phyloP scores from a whole-genome alignment of 2,329 filamentous ascomycete species.

The Helotiales sp. region DNA sequence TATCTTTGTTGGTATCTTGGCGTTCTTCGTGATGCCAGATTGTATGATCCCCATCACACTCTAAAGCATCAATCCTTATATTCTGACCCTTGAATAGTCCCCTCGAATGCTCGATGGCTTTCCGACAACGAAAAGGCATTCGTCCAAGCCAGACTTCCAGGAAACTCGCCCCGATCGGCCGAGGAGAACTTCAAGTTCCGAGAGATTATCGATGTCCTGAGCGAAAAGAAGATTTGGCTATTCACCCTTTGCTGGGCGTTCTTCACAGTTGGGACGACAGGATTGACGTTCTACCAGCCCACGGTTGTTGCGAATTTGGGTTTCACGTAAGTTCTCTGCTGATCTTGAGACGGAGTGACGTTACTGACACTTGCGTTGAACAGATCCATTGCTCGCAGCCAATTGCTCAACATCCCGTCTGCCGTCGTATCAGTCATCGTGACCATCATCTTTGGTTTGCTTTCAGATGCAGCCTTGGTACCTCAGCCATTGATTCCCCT shows the following conservation, averaged over 20 bases:
- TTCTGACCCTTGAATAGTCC: slow-evolving; percentile 27
- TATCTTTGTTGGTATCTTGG: slow-evolving; percentile 44
- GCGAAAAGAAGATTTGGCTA: slow-evolving; percentile 45
- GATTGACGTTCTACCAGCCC: slow-evolving; percentile 44
- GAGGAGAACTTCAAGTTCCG: slow-evolving; percentile 43
- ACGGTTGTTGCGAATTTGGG: slow-evolving; percentile 44
- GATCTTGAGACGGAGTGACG: background rate
- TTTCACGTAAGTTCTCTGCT: slow-evolving; percentile 35
- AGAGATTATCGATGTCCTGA: slow-evolving; percentile 41
- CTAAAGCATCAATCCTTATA: background rate
- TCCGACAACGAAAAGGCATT: slow-evolving; percentile 48
- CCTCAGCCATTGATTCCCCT: slow-evolving; percentile 46
- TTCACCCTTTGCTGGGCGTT: slow-evolving; percentile 46
- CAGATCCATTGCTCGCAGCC: slow-evolving; percentile 43
- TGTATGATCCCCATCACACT: slow-evolving; percentile 41
- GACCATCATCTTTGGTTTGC: slow-evolving; percentile 43
- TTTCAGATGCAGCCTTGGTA: slow-evolving; percentile 43
- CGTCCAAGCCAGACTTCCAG: slow-evolving; percentile 46
- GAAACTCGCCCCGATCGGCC: slow-evolving; percentile 43
- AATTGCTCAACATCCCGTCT: slow-evolving; percentile 50
- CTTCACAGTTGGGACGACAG: slow-evolving; percentile 44
- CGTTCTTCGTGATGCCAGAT: slow-evolving; percentile 55
- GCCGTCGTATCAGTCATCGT: slow-evolving; percentile 43
- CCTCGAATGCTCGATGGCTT: slow-evolving; percentile 45
- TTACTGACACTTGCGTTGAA: background rate